Evolutionary conservation across 768 basidiomycete species (phyloP), one percentile per base, ranked within the genome.

Genomic region (Sarcomyxa edulis): DNA sequence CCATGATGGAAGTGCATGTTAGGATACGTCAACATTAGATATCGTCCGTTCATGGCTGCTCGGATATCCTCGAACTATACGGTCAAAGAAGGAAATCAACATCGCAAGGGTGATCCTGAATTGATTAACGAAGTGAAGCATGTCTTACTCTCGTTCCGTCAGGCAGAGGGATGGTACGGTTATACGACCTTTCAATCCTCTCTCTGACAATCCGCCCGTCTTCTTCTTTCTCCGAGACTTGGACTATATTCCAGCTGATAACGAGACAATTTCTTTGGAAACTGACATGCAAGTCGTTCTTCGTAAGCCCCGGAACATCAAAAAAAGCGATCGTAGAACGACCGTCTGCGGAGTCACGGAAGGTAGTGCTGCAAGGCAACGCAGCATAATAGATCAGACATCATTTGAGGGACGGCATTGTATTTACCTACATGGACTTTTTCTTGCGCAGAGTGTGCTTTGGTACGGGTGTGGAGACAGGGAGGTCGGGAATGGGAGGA

Each of bases 281-380:
- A 52, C 77, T 84, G 51, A 88, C 78, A 47, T 87, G 84, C 39
- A 85, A 74, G 44, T 87, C 77, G 42, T 84, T 72, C 54, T 85
- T 87, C 51, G 67, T 68, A 29, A 87, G 74, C 20, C 82, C 80
- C 3, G 71, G 70, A 49, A 88, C 62, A 43, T 85, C 81, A 53
- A 86, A 84, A 35, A 74, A 23, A 24, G 2, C 21, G 16, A 78
- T 78, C 32, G 83, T 72, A 52, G 79, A 76, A 51, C 72, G 73
- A 35, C 84, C 82, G 46, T 84, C 84, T 37, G 68, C 66, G 16
- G 84, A 82, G 62, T 85, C 82, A 48, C 74, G 78, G 54, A 84
- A 76, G 47, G 72, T 76, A 46, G 81, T 78, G 50, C 84, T 84
- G 48, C 37, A 32, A 48, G 24, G 44, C 30, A 52, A 51, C 36